These are phyloP conservation scores for Boletus rubescentipes DNA, from an alignment of 768 basidiomycete genomes.

Conservation along the genomic window DNA sequence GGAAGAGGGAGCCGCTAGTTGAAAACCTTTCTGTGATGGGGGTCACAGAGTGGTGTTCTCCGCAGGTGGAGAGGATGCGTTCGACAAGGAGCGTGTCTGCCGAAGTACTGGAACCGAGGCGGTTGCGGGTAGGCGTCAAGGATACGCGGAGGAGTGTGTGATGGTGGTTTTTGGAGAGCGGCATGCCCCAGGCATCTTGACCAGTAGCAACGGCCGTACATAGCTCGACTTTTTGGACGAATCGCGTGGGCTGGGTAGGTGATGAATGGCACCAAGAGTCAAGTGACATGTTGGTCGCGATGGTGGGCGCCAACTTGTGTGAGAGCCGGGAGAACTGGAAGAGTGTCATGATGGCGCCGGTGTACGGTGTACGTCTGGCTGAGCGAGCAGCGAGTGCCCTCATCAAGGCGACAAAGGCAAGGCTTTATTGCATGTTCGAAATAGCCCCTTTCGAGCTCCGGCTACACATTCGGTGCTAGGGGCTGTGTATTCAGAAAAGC, in stretches of 20 bases:
- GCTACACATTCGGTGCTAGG: not conserved
- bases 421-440: not conserved
- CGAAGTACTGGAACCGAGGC: not conserved
- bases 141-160: conserved; percentile 11
- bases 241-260: not conserved
- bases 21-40: not conserved
- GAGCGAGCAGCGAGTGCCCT: not conserved
- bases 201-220: conserved; percentile 5
- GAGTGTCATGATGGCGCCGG: not conserved
- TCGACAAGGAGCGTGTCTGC: conserved; percentile 11
- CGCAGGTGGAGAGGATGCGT: conserved; percentile 15
- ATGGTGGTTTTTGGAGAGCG: not conserved
- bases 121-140: not conserved
- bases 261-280: not conserved
- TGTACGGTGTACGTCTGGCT: not conserved
- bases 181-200: not conserved
- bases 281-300: conserved; percentile 3
- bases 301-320: conserved; percentile 1
- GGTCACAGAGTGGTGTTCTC: conserved; percentile 6
- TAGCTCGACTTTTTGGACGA: conserved; percentile 12
- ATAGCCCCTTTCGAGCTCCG: not conserved
- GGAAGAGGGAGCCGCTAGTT: not conserved
- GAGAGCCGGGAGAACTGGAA: conserved; percentile 2
- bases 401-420: not conserved
- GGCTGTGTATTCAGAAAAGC: not conserved